These are phyloP conservation scores for Ichthyophthirius multifiliis DNA, from an alignment of 169 alveolate genomes.

Conservation along the genomic window DNA sequence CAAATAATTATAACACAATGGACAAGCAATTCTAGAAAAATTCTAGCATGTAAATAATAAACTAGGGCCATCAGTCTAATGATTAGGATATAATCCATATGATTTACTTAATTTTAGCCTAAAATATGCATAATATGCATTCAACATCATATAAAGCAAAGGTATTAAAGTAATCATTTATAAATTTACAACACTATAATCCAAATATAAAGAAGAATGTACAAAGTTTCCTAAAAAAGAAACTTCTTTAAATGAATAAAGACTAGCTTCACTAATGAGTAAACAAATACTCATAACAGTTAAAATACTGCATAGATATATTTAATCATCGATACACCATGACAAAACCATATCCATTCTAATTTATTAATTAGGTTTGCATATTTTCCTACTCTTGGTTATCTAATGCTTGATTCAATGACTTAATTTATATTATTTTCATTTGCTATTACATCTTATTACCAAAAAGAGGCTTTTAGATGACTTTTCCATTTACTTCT, in stretches of 20 bases:
- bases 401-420: background rate
- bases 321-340: background rate
- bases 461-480: conserved; percentile 14
- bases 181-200: background rate
- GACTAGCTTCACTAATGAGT: background rate
- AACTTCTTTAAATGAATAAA: background rate
- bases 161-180: conserved; percentile 23
- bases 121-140: conserved; percentile 31
- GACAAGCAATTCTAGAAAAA: conserved; percentile 62
- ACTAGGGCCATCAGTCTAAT: conserved; percentile 56
- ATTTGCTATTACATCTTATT: conserved; percentile 15
- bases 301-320: background rate
- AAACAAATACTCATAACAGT: background rate
- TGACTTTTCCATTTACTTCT: conserved; percentile 14
- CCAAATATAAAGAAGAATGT: background rate
- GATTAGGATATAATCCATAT: conserved; percentile 42
- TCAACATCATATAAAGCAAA: conserved; percentile 15
- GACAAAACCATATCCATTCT: background rate
- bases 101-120: conserved; percentile 41
- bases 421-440: background rate
- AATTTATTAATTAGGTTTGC: background rate
- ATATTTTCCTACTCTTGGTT: conserved; percentile 7
- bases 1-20: conserved; percentile 50
- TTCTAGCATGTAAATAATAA: conserved; percentile 48
- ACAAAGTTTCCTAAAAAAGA: conserved; percentile 1